These are phyloP conservation scores for Tylopilus vinaceipallidus DNA, from an alignment of 768 basidiomycete species.

Conservation along the genomic window DNA sequence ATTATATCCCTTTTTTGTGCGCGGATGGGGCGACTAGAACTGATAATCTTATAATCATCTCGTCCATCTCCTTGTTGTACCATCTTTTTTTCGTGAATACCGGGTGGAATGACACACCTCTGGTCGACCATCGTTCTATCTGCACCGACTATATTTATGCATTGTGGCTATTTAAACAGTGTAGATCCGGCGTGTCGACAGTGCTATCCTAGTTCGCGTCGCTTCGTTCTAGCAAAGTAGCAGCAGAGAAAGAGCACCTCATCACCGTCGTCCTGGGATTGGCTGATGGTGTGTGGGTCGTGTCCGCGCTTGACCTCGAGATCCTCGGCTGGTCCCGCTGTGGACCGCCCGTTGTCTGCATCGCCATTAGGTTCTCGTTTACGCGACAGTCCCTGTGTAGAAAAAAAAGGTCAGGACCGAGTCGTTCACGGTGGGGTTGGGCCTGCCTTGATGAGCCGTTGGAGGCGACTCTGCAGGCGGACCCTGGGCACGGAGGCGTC, in stretches of 20 bases:
- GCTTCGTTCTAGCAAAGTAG: constrained; percentile 24
- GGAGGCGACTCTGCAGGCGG: constrained; percentile 12
- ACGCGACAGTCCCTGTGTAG: constrained; percentile 8
- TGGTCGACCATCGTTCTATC: too few species aligned
- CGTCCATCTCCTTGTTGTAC: constrained; percentile 6
- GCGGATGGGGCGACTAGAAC: too few species aligned
- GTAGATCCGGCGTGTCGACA: background rate
- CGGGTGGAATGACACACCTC: too few species aligned
- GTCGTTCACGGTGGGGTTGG: background rate
- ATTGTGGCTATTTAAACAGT: too few species aligned
- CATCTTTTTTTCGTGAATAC: constrained; percentile 2
- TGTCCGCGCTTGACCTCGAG: background rate
- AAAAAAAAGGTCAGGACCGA: background rate
- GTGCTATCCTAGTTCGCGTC: constrained; percentile 4
- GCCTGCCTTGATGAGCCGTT: constrained; percentile 18
- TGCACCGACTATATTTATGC: too few species aligned
- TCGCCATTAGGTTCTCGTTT: background rate
- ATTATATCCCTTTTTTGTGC: too few species aligned
- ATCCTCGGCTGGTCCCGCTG: background rate
- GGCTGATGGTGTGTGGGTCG: background rate
- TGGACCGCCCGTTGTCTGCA: background rate
- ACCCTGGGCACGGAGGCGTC: background rate
- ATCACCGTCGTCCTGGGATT: constrained; percentile 13
- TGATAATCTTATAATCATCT: background rate
- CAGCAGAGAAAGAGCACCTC: constrained; percentile 26